Percentiles rank a stretch among this genome's conserved stretches.
Conservation (phyloP, 73 alveolate species). For the Paramecium biaurelia region DNA sequence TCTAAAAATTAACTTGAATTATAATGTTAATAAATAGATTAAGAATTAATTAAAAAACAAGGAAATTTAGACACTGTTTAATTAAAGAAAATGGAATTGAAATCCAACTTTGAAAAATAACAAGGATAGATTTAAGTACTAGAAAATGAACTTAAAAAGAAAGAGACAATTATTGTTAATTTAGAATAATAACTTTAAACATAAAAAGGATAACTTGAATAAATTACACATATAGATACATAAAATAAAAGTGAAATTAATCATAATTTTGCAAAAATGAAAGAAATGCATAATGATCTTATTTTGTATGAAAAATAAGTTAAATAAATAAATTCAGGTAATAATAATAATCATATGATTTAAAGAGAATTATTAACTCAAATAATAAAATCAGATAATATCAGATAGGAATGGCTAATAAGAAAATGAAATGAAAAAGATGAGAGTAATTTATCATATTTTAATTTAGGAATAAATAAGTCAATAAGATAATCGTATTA, state of each 20-base stretch:
- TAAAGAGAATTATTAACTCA: neutral
- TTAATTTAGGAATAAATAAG: neutral
- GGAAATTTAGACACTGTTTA: neutral
- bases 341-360: neutral
- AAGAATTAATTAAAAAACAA: neutral
- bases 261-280: slow-evolving; percentile 7
- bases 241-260: neutral
- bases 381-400: neutral
- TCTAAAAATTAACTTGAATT: neutral
- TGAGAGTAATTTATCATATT: neutral
- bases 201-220: neutral
- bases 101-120: neutral
- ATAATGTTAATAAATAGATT: neutral
- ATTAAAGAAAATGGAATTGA: neutral
- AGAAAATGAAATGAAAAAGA: neutral
- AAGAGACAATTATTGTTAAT: neutral
- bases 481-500: neutral
- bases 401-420: neutral
- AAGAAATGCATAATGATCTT: neutral
- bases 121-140: neutral
- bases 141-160: neutral
- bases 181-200: neutral
- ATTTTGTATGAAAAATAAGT: neutral
- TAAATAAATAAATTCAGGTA: neutral
- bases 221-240: neutral